Percentiles rank a stretch among this genome's conserved stretches.
These are phyloP conservation scores for Hanseniaspora pseudoguilliermondii DNA, from an alignment of 805 yeast species.

Conservation along the genomic window DNA sequence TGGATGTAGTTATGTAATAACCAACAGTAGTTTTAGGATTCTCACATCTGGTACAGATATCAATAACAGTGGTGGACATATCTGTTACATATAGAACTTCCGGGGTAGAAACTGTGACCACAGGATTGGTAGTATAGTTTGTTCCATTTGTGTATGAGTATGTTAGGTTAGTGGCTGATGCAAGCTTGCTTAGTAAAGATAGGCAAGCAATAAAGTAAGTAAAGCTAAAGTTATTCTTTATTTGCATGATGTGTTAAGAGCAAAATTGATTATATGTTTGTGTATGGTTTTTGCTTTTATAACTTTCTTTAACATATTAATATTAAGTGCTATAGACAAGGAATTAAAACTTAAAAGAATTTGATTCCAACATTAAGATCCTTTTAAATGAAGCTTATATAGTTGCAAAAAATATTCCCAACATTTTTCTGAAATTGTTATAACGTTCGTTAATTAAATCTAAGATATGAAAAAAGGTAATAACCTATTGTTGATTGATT, in stretches of 20 bases:
- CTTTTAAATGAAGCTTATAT: no score
- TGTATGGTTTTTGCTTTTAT: neutral
- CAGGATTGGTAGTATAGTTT: neutral
- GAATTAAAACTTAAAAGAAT: no score
- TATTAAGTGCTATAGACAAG: no score
- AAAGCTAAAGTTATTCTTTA: neutral
- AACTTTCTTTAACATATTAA: no score
- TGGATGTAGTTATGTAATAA: conserved; percentile 10
- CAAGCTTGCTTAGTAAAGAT: neutral
- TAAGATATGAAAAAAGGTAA: no score
- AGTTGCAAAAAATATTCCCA: no score
- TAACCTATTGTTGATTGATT: no score
- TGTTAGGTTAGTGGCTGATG: neutral
- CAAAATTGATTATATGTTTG: neutral
- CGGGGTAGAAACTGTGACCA: conserved; percentile 10
- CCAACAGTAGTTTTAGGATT: conserved; percentile 12
- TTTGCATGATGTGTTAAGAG: neutral
- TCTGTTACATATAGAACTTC: conserved; percentile 4
- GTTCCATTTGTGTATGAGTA: conserved; percentile 2
- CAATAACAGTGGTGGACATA: conserved; percentile 14
- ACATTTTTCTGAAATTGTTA: no score
- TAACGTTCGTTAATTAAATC: no score
- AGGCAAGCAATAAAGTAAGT: neutral
- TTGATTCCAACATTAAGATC: no score
- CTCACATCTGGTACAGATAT: conserved; percentile 13